Base-by-base conservation (phyloP, 2,329 filamentous ascomycete genomes). In the Fonsecaea erecta region DNA sequence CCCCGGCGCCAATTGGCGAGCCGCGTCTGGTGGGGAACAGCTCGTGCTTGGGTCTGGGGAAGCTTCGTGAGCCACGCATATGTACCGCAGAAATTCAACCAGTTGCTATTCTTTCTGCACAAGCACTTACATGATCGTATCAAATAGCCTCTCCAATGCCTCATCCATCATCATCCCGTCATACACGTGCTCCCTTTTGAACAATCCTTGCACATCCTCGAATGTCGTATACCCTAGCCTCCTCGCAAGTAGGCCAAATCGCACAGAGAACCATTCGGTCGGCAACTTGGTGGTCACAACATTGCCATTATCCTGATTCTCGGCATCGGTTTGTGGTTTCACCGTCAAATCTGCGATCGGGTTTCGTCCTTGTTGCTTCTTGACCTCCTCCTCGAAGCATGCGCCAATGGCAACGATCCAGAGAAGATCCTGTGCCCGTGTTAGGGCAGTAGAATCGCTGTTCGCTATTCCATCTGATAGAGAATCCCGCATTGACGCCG, bases 321-420 rank as follows among this genome's bases (percentile, higher is more conserved):
- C 18, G n/a, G 28, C 2, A 3, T 16, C 21, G n/a, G 26, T 12
- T 52, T 35, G 18, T 37, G 43, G 43, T 30, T 28, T 46, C 40
- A 60, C 40, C 43, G 57, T 60, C 43, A 24, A 48, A 11, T 53
- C 51, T 2, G 24, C 16, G 30, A 21, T 35, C 43, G 21, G 18
- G 30, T 35, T 37, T 26, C 18, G 55, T 26, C 30, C 26, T 21
- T 40, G 43, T 11, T 34, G 57, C 46, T 60, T 46, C 30, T 30
- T 37, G 26, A 52, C 32, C 24, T 60, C 57, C 28, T 52, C 57
- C 30, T 60, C 57, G 30, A 60, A 60, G 30, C 57, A 60, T 24
- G 57, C 43, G 1, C 57, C 57, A 21, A 60, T 28, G 26, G 57
- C 57, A 14, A 60, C 43, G 43, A 60, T 60, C 57, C 57, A 60